phyloP scores from a whole-genome alignment of 2,329 filamentous ascomycete species.

The Penicillium paneum region DNA sequence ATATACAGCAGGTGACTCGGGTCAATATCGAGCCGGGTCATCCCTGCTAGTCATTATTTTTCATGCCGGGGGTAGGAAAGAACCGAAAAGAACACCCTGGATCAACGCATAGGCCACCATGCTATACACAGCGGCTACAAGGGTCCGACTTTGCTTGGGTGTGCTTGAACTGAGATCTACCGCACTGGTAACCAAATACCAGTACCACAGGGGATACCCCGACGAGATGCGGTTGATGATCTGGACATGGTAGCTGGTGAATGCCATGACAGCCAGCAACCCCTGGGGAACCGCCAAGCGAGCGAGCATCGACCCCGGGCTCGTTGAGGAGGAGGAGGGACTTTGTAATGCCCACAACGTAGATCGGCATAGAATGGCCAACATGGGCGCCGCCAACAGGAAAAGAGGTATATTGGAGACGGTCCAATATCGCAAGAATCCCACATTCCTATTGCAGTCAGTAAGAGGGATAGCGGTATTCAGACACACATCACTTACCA shows the following conservation, averaged over 20 bases:
- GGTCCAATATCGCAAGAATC: conserved; percentile 89
- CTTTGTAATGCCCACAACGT: conserved; percentile 46
- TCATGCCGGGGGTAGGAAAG: conserved; percentile 80
- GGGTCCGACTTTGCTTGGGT: conserved; percentile 19
- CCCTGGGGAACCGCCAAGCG: conserved; percentile 70
- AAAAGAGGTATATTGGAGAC: conserved; percentile 83
- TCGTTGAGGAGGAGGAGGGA: conserved; percentile 26
- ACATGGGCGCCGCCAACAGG: conserved; percentile 73
- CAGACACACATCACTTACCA: conserved; percentile 58
- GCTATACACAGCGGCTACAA: conserved; percentile 54
- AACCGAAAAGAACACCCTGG: conserved; percentile 80
- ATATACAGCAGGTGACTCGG: background rate
- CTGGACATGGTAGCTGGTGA: conserved; percentile 86
- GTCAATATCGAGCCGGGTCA: background rate
- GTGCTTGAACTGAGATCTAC: conserved; percentile 20
- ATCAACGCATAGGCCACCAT: conserved; percentile 80
- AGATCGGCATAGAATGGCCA: conserved; percentile 65
- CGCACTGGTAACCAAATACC: conserved; percentile 62
- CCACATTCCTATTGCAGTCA: conserved; percentile 65
- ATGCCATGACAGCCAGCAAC: conserved; percentile 65
- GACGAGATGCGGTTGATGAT: conserved; percentile 88
- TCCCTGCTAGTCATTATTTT: background rate
- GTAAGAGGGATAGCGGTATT: background rate
- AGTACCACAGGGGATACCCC: conserved; percentile 86
- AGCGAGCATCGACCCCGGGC: conserved; percentile 35